Evolutionary conservation across 306 rosid species (phyloP).

Genomic region (Medicago ruthenica): DNA sequence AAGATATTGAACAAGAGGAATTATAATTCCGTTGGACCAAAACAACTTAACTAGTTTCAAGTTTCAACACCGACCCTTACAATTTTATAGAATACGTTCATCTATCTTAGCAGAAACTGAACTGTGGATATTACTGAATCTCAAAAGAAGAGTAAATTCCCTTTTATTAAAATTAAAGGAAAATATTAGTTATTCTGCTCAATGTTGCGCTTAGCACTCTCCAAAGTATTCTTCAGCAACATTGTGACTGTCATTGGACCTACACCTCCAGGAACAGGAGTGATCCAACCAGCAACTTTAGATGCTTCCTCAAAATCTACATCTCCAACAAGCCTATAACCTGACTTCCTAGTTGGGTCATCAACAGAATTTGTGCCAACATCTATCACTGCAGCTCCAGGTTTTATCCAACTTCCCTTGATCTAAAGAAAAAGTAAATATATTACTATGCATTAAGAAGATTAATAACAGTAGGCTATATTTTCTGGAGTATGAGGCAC

Average conservation of each 20-base stretch:
- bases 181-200: constrained; percentile 47
- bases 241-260: constrained; percentile 94
- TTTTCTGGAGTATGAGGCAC: constrained; percentile 5
- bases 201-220: constrained; percentile 73
- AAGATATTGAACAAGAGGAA: constrained; percentile 1
- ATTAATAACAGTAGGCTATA: constrained; percentile 6
- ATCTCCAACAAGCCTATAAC: constrained; percentile 90
- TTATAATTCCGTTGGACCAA: constrained; percentile 1
- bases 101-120: constrained; percentile 27
- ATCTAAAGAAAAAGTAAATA: constrained; percentile 47
- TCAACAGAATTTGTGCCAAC: constrained; percentile 91
- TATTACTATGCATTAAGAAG: constrained; percentile 25
- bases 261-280: constrained; percentile 97
- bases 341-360: constrained; percentile 77
- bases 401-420: constrained; percentile 93
- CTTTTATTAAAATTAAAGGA: constrained; percentile 24
- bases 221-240: constrained; percentile 86
- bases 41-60: constrained; percentile 17
- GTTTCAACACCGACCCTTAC: constrained; percentile 2
- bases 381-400: constrained; percentile 93
- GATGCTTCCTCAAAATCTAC: constrained; percentile 88
- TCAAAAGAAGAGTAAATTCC: constrained; percentile 9
- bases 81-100: constrained; percentile 24
- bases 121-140: constrained; percentile 26
- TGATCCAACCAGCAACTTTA: constrained; percentile 82